A percentile compares a stretch with the other conserved stretches of the same genome.
phyloP scores from a whole-genome alignment of 2,329 filamentous ascomycete genomes.

The Plectosphaerella sp. region DNA sequence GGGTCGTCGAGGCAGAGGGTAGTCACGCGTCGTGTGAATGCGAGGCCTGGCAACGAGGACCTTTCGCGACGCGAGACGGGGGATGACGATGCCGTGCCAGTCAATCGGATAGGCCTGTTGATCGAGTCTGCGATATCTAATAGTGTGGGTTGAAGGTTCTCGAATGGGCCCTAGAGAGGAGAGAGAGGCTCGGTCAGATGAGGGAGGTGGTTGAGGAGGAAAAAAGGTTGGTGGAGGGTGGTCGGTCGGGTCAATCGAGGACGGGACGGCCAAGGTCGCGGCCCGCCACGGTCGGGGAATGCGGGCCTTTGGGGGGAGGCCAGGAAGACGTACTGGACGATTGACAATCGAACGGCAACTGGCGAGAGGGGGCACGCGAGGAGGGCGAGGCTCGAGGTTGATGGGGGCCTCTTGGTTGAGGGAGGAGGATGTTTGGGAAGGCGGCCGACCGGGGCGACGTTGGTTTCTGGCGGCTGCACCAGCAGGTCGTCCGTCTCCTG shows the following conservation, averaged over 20 bases:
- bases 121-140: neutral
- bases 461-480: conserved; percentile 7
- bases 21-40: neutral
- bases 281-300: neutral
- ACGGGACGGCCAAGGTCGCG: neutral
- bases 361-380: conserved; percentile 6
- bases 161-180: neutral
- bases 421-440: conserved; percentile 11
- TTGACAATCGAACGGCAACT: conserved; percentile 4
- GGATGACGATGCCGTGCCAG: neutral
- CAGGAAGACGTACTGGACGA: conserved; percentile 6
- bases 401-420: conserved; percentile 2
- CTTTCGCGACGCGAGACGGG: neutral
- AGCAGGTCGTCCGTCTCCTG: too few species aligned
- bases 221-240: conserved; percentile 3
- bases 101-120: neutral
- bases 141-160: neutral
- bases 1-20: too few species aligned
- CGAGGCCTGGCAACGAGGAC: neutral
- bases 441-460: conserved; percentile 6
- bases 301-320: neutral
- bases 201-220: neutral
- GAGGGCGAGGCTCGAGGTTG: conserved; percentile 3
- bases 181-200: neutral
- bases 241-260: conserved; percentile 8